Evolutionary conservation across 2,329 filamentous ascomycete species (phyloP).

Genomic region (Amphichorda felina): DNA sequence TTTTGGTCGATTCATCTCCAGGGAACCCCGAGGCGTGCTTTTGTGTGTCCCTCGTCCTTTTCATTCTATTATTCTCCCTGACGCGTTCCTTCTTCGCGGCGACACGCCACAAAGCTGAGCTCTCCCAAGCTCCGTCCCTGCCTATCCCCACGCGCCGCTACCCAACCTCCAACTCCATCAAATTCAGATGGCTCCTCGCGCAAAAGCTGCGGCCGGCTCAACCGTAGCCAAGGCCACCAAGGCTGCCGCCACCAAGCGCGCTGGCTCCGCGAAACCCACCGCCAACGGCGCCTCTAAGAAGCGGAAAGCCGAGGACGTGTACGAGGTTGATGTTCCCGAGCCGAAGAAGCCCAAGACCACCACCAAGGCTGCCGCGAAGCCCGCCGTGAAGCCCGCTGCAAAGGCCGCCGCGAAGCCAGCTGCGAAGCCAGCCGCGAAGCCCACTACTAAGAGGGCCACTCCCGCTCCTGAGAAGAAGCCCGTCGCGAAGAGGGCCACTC

Average conservation of each 20-base stretch:
- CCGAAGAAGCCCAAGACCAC: slow-evolving; percentile 4
- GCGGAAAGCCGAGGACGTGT: slow-evolving; percentile 10
- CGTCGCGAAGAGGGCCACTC: slow-evolving; percentile 36
- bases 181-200: slow-evolving; percentile 15
- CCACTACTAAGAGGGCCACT: slow-evolving; percentile 35
- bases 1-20: no score
- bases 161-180: background rate
- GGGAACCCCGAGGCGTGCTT: background rate
- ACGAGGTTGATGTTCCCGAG: slow-evolving; percentile 6
- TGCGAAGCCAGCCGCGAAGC: slow-evolving; percentile 4
- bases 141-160: background rate
- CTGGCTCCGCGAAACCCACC: slow-evolving; percentile 11
- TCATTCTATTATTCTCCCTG: background rate
- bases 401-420: slow-evolving; percentile 10
- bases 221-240: slow-evolving; percentile 11
- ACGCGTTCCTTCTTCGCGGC: background rate
- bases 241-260: slow-evolving; percentile 8
- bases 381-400: slow-evolving; percentile 8
- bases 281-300: slow-evolving; percentile 35
- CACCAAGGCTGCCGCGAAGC: slow-evolving; percentile 5
- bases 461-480: slow-evolving; percentile 17
- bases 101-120: background rate
- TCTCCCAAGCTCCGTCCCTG: background rate
- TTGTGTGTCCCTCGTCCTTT: background rate
- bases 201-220: slow-evolving; percentile 11